These are phyloP conservation scores for Pilobolus umbonatus DNA, from an alignment of 192 early-diverging fungal species.

Conservation along the genomic window DNA sequence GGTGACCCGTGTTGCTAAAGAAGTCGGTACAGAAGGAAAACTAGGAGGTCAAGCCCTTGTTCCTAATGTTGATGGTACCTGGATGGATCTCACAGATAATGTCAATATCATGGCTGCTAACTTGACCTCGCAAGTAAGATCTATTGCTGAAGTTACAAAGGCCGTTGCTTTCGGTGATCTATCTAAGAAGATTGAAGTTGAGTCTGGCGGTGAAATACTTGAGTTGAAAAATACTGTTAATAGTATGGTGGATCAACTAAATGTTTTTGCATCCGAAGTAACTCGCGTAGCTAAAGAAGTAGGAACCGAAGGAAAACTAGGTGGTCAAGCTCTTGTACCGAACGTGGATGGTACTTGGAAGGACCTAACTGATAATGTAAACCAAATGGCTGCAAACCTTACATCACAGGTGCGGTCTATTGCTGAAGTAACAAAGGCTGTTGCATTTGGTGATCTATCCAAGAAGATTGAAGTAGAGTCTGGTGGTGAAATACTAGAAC, in stretches of 20 bases:
- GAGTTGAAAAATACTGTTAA: constrained; percentile 51
- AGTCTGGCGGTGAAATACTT: constrained; percentile 50
- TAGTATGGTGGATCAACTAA: constrained; percentile 50
- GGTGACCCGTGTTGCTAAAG: constrained; percentile 62
- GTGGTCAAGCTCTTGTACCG: constrained; percentile 66
- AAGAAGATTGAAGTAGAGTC: constrained; percentile 58
- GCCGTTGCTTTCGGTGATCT: constrained; percentile 51
- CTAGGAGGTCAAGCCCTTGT: constrained; percentile 58
- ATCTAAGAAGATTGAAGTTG: constrained; percentile 52
- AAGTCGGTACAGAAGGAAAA: constrained; percentile 59
- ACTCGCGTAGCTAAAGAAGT: constrained; percentile 48
- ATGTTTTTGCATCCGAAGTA: constrained; percentile 49
- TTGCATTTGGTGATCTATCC: constrained; percentile 51
- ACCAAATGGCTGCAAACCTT: constrained; percentile 56
- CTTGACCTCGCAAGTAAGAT: constrained; percentile 55
- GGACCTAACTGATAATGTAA: constrained; percentile 67
- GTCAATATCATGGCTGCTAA: constrained; percentile 64
- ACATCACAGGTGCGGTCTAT: constrained; percentile 66
- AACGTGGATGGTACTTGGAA: constrained; percentile 74
- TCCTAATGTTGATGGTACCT: constrained; percentile 54
- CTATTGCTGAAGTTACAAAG: constrained; percentile 56
- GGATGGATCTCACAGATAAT: constrained; percentile 61
- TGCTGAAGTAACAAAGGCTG: constrained; percentile 56
- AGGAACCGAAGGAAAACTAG: constrained; percentile 65
- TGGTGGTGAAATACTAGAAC: constrained; percentile 61